phyloP scores from a whole-genome alignment of 169 alveolate species.

The Plasmodium malariae region DNA sequence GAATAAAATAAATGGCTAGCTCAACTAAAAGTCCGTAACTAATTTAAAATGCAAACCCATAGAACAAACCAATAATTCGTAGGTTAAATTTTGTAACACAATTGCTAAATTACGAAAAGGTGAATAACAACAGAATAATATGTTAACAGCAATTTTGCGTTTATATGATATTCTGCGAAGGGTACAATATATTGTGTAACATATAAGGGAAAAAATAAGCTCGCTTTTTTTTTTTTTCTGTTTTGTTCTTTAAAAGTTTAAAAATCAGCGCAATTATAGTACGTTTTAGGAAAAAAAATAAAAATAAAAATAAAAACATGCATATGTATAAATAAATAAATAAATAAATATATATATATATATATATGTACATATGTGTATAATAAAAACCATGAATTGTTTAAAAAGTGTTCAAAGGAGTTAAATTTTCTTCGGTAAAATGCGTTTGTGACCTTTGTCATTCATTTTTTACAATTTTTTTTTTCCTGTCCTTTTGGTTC shows the following conservation, averaged over 20 bases:
- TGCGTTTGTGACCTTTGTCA: too few species aligned
- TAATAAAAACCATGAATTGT: too few species aligned
- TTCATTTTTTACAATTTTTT: too few species aligned
- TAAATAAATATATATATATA: not conserved
- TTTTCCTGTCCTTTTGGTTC: too few species aligned
- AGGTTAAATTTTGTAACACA: too few species aligned
- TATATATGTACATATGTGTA: too few species aligned
- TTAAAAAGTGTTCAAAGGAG: not conserved
- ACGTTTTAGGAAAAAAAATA: not conserved
- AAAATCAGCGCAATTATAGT: not conserved
- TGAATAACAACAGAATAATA: too few species aligned
- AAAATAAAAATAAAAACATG: not conserved
- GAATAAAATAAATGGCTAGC: not conserved
- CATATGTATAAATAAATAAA: not conserved
- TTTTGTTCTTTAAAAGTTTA: slow-evolving; percentile 2
- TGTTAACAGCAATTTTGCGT: not conserved
- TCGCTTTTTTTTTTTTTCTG: not conserved
- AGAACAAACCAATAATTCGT: not conserved
- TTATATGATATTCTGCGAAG: too few species aligned
- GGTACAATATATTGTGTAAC: not conserved
- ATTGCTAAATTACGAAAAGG: too few species aligned
- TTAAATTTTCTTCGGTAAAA: not conserved
- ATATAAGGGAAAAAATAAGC: not conserved
- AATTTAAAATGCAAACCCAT: not conserved
- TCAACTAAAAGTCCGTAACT: not conserved